phyloP scores from a whole-genome alignment of 495 filamentous ascomycete genomes.

The Penicillium parvum region DNA sequence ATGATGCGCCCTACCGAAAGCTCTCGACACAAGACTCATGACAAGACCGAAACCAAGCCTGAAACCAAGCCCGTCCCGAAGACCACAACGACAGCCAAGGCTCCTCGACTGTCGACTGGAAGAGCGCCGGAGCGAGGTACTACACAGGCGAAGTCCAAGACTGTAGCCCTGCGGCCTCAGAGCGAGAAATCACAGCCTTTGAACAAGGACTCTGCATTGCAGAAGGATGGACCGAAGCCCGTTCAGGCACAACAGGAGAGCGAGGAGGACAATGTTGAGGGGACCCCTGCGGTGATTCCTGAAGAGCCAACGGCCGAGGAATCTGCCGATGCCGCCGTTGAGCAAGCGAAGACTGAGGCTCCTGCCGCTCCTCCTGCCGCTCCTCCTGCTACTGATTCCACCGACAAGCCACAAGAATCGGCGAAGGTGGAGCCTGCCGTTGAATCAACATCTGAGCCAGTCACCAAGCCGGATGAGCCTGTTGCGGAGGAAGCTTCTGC shows the following conservation, averaged over 20 bases:
- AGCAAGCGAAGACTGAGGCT: constrained; percentile 7
- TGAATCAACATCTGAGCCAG: constrained; percentile 1
- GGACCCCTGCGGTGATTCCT: constrained; percentile 2
- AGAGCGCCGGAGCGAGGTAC: constrained; percentile 17
- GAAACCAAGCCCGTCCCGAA: constrained; percentile 42
- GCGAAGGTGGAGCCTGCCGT: neutral
- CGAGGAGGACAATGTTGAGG: constrained; percentile 24
- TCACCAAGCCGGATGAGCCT: constrained; percentile 3
- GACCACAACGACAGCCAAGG: constrained; percentile 21
- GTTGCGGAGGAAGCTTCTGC: constrained; percentile 1
- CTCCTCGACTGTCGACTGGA: constrained; percentile 10
- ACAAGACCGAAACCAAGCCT: constrained; percentile 58
- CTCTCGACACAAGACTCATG: constrained; percentile 71
- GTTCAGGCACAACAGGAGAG: constrained; percentile 11
- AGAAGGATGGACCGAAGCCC: constrained; percentile 11
- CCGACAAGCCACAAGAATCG: neutral
- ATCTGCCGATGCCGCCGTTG: constrained; percentile 1
- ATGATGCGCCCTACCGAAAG: constrained; percentile 91
- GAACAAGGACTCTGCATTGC: constrained; percentile 6
- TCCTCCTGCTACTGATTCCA: neutral
- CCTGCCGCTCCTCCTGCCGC: neutral
- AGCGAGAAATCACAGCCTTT: constrained; percentile 19
- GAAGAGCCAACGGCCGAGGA: constrained; percentile 10
- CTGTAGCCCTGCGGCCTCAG: constrained; percentile 15
- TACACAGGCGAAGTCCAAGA: constrained; percentile 22